phyloP scores from a whole-genome alignment of 1,284 basidiomycete genomes.

The Leccinum insigne region DNA sequence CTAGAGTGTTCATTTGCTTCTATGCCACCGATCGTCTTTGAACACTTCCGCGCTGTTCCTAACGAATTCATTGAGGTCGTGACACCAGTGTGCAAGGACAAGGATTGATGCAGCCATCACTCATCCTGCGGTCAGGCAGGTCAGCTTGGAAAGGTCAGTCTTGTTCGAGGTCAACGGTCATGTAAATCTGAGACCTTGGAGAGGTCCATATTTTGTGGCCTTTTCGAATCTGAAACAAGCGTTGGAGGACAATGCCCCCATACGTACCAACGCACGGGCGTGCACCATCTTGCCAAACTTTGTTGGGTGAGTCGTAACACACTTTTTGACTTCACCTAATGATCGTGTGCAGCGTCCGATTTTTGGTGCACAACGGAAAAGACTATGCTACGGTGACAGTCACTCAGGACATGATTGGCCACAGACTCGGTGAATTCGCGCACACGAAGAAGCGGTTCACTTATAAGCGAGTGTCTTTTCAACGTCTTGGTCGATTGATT shows the following conservation, averaged over 20 bases:
- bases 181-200: not conserved
- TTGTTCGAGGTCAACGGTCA: not conserved
- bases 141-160: constrained; percentile 43
- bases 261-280: constrained; percentile 86
- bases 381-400: constrained; percentile 85
- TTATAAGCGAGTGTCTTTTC: constrained; percentile 59
- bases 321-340: not conserved
- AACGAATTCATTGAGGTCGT: too few species aligned
- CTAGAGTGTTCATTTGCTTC: too few species aligned
- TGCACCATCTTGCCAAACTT: constrained; percentile 97
- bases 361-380: constrained; percentile 95
- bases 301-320: constrained; percentile 62
- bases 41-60: too few species aligned
- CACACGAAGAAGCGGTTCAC: constrained; percentile 81
- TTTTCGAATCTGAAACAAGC: constrained; percentile 92
- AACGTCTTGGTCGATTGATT: not conserved
- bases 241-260: constrained; percentile 80
- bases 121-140: constrained; percentile 37
- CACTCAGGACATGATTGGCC: constrained; percentile 98
- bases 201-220: constrained; percentile 94
- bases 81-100: too few species aligned
- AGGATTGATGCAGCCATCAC: constrained; percentile 28
- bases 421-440: constrained; percentile 96
- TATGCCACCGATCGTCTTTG: too few species aligned
- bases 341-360: constrained; percentile 59